These are phyloP conservation scores for Thozetella sp. DNA, from an alignment of 495 filamentous ascomycete species.

Conservation along the genomic window DNA sequence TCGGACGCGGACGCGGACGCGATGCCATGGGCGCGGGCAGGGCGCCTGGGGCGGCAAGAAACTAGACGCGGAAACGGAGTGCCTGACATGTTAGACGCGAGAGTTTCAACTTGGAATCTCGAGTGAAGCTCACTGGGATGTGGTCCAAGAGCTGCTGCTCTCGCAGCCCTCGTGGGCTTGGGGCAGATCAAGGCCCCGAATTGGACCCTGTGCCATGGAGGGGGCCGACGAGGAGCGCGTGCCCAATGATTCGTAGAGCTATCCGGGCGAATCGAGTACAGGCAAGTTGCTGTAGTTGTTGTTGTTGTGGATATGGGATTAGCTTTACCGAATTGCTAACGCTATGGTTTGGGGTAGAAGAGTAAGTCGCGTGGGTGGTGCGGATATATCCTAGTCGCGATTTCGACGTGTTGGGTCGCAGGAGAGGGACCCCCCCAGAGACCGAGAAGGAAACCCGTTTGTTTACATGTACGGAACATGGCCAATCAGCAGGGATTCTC, in stretches of 20 bases:
- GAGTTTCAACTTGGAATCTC: background rate
- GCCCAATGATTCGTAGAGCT: too few relatives aligned
- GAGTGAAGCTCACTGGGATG: background rate
- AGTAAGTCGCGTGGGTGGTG: background rate
- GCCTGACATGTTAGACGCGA: conserved; percentile 10
- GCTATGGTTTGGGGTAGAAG: background rate
- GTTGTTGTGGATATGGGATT: too few relatives aligned
- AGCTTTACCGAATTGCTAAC: too few relatives aligned
- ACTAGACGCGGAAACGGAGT: conserved; percentile 17
- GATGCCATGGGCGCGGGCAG: conserved; percentile 26
- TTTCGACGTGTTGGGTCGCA: background rate
- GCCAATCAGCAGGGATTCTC: background rate
- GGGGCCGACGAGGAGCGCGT: background rate
- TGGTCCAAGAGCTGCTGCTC: background rate
- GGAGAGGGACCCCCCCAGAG: background rate
- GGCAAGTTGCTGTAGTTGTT: background rate
- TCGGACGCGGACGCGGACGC: conserved; percentile 22
- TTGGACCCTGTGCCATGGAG: background rate
- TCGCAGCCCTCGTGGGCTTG: too few relatives aligned
- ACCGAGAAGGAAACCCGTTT: background rate
- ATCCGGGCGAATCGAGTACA: too few relatives aligned
- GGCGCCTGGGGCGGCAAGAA: conserved; percentile 18
- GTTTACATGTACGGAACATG: background rate
- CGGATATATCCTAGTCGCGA: background rate
- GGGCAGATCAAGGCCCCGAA: background rate